Evolutionary conservation across 345 rosid genomes (phyloP).

Genomic region (Murraya koenigii): DNA sequence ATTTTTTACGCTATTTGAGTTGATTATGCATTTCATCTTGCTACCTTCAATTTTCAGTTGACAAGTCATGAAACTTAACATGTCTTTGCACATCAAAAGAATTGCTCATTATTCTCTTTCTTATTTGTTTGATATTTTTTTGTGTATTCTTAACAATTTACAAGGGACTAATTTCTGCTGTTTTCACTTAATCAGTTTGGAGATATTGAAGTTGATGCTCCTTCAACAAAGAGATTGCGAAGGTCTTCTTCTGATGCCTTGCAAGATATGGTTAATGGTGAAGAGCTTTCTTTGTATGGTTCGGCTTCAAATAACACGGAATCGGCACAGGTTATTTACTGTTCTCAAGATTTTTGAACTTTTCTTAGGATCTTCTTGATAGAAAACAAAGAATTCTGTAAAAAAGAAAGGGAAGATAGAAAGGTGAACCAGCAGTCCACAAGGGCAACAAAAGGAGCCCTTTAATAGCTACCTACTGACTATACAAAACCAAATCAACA

Average conservation of each 20-base stretch:
- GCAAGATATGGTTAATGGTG: conserved; percentile 84
- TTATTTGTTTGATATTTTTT: background rate
- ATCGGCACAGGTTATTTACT: conserved; percentile 69
- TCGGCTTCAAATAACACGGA: conserved; percentile 72
- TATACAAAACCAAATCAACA: background rate
- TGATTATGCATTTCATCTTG: background rate
- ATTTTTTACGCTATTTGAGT: conserved; percentile 3
- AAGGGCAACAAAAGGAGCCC: background rate
- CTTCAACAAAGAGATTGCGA: conserved; percentile 75
- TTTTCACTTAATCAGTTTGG: conserved; percentile 56
- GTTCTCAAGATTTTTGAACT: background rate
- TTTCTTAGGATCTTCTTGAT: background rate
- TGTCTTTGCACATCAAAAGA: background rate
- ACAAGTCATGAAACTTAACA: background rate
- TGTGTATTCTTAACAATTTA: background rate
- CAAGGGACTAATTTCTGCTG: background rate
- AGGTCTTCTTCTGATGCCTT: conserved; percentile 75
- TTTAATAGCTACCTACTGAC: background rate
- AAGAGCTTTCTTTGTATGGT: conserved; percentile 89
- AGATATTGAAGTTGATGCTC: conserved; percentile 83
- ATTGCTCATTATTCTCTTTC: conserved; percentile 4
- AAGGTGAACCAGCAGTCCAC: background rate
- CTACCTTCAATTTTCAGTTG: background rate
- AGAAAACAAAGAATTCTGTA: background rate
- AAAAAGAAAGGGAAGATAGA: background rate